phyloP scores from a whole-genome alignment of 2,329 filamentous ascomycete species.

The Tricladium varicosporioides region DNA sequence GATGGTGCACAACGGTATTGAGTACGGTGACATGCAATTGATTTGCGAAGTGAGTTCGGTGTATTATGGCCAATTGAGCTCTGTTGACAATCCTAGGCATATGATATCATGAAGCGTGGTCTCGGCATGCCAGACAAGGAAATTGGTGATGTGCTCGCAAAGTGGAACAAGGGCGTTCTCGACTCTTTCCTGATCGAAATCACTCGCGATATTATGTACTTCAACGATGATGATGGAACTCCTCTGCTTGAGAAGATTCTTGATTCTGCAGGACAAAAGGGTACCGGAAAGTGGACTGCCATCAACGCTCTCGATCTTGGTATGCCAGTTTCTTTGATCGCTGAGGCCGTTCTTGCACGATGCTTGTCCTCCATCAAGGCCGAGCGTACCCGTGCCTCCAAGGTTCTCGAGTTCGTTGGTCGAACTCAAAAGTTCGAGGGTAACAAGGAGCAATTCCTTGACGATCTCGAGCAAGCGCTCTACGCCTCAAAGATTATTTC shows the following conservation, averaged over 20 bases:
- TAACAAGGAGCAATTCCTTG: constrained; percentile 89
- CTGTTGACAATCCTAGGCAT: constrained; percentile 61
- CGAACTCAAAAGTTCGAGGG: constrained; percentile 80
- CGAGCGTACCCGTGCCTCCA: constrained; percentile 81
- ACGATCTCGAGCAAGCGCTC: constrained; percentile 96
- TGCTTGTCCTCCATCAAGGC: constrained; percentile 93
- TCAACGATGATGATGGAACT: constrained; percentile 89
- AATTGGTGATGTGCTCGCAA: constrained; percentile 88
- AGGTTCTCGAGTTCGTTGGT: constrained; percentile 70
- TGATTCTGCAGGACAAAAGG: constrained; percentile 98
- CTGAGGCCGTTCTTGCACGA: constrained; percentile 92
- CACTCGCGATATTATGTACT: constrained; percentile 97
- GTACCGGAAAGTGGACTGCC: constrained; percentile 99
- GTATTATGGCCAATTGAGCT: neutral
- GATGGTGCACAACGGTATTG: constrained; percentile 99
- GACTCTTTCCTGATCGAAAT: constrained; percentile 99
- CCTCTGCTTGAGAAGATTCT: constrained; percentile 98
- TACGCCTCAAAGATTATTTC: constrained; percentile 99
- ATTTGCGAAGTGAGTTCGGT: constrained; percentile 80
- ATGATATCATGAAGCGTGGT: constrained; percentile 99
- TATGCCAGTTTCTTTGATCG: constrained; percentile 97
- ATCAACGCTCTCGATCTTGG: constrained; percentile 98
- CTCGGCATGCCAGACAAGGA: constrained; percentile 87
- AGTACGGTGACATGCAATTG: constrained; percentile 99
- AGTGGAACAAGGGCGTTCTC: constrained; percentile 98